phyloP scores from a whole-genome alignment of 371 early-diverging fungal genomes.

The Batkoa obscura region DNA sequence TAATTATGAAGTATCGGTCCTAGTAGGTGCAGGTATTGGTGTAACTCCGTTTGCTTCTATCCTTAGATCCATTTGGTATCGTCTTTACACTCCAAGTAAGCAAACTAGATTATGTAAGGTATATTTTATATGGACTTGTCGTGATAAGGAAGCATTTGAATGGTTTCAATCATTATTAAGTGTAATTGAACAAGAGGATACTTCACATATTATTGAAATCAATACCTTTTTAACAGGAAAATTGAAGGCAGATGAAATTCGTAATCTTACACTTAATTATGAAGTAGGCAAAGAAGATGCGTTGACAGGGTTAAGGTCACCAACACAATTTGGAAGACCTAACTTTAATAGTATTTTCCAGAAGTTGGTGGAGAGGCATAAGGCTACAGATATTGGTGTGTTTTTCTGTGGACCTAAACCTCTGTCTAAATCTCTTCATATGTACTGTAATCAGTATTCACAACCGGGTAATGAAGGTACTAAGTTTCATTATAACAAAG shows the following conservation, averaged over 20 bases:
- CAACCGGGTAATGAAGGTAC: slow-evolving; percentile 4
- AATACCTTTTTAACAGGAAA: slow-evolving; percentile 43
- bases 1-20: slow-evolving; percentile 49
- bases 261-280: slow-evolving; percentile 24
- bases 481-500: slow-evolving; percentile 8
- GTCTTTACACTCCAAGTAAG: slow-evolving; percentile 13
- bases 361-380: slow-evolving; percentile 17
- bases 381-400: slow-evolving; percentile 26
- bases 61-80: slow-evolving; percentile 39
- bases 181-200: slow-evolving; percentile 27
- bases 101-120: slow-evolving; percentile 21
- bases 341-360: slow-evolving; percentile 25
- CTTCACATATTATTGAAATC: slow-evolving; percentile 29
- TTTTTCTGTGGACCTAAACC: slow-evolving; percentile 35
- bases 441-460: slow-evolving; percentile 14
- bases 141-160: slow-evolving; percentile 36
- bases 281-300: slow-evolving; percentile 25
- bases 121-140: slow-evolving; percentile 47
- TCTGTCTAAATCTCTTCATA: slow-evolving; percentile 17
- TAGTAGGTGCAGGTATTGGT: slow-evolving; percentile 66
- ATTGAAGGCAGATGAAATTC: slow-evolving; percentile 19
- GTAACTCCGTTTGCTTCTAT: slow-evolving; percentile 54
- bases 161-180: slow-evolving; percentile 49
- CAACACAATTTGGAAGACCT: slow-evolving; percentile 32
- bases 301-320: slow-evolving; percentile 26